phyloP scores from a whole-genome alignment of 2,329 filamentous ascomycete species.

The Apiospora kogelbergensis region DNA sequence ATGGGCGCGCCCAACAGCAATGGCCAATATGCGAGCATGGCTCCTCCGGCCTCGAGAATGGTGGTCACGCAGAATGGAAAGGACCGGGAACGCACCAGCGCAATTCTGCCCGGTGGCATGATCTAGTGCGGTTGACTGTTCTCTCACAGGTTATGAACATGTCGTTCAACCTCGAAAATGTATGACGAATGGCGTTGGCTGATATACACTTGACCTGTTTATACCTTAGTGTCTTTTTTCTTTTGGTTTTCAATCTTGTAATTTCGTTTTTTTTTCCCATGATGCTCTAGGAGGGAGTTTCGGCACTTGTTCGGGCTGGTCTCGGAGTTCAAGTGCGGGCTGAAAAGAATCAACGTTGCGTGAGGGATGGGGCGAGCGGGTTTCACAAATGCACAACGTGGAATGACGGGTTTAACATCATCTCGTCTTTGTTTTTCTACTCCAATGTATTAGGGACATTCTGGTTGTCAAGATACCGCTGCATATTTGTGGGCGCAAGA shows the following conservation, averaged over 20 bases:
- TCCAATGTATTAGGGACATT: background rate
- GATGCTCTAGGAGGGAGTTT: background rate
- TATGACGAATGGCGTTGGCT: constrained; percentile 2
- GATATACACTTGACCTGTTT: background rate
- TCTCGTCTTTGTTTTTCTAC: background rate
- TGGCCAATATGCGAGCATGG: constrained; percentile 26
- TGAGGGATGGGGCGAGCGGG: background rate
- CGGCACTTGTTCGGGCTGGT: constrained; percentile 12
- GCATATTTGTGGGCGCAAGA: background rate
- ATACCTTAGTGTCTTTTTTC: constrained; percentile 11
- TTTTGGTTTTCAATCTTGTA: constrained; percentile 9
- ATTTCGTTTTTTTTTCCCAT: background rate
- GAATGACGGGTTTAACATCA: background rate
- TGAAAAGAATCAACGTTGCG: background rate
- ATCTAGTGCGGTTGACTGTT: constrained; percentile 32
- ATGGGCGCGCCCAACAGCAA: constrained; percentile 16
- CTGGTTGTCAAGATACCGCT: background rate
- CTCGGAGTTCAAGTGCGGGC: constrained; percentile 12
- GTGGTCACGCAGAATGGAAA: constrained; percentile 27
- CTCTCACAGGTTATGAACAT: background rate
- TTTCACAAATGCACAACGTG: background rate
- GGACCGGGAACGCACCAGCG: constrained; percentile 19
- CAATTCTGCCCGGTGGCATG: constrained; percentile 44
- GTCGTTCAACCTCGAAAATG: background rate
- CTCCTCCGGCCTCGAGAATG: constrained; percentile 35